Base-by-base conservation (phyloP, 306 rosid species). In the Lagenaria siceraria region DNA sequence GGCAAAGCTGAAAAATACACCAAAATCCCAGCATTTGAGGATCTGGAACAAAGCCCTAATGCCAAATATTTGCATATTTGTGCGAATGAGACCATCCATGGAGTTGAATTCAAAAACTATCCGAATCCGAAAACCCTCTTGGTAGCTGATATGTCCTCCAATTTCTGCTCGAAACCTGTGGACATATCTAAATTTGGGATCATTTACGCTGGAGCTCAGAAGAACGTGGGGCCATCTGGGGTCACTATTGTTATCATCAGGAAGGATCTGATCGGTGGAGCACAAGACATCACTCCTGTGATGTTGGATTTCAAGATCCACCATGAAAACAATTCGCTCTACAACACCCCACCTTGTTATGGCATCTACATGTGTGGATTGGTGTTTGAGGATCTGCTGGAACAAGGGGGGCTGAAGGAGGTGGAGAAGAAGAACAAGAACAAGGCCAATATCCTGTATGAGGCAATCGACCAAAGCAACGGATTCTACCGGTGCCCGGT, bases 231-330 rank as follows among this genome's bases (percentile, higher is more conserved):
- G 2, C 99, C 97, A 1, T 87, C 99, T 15, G 99, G 99, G 43
- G 99, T 95, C n/a, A 89, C 99, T 31, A 77, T 92, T 73, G 97
- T 90, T 74, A 95, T 95, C 11, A 61, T 95, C 43, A 84, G 89
- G 81, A 95, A 95, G 66, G 97, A 95, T 85, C 87, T 95, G 82
- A 89, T 95, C 46, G 99, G 97, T 1, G 85, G 82, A 61, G 89
- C 97, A 6, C 99, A 87, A 60, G 83, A 19, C n/a, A 6, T 77
- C 27, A 90, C 99, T 2, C 99, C 97, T 21, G 86, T 95, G 74
- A 95, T 95, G 99, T 85, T 95, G 64, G 99, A 95, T 54, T 90
- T 78, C 86, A 95, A 92, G 91, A 92, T 90, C 68, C 99, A 95
- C 18, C 85, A 84, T 10, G 97, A 95, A 27, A 90, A 90, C 87